Evolutionary conservation across 306 rosid species (phyloP).

Genomic region (Crotalaria pallida): DNA sequence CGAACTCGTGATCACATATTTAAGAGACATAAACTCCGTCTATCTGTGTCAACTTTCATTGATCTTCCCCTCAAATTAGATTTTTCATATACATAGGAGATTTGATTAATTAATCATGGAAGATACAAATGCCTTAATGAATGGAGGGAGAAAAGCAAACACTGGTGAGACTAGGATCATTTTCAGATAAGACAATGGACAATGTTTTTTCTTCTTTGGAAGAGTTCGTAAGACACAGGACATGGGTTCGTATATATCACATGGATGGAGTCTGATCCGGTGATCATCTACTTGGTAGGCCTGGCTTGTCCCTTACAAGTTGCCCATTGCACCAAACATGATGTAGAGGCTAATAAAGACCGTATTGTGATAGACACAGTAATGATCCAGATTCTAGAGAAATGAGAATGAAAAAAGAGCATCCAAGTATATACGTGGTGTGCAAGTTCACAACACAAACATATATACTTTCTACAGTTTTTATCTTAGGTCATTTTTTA

Average conservation of each 20-base stretch:
- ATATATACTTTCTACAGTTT: no score
- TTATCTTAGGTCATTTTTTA: no score
- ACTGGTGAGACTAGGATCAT: constrained; percentile 21
- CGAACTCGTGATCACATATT: no score
- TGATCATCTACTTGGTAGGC: constrained; percentile 37
- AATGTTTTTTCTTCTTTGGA: constrained; percentile 13
- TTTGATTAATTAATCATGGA: constrained; percentile 28
- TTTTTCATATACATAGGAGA: constrained; percentile 18
- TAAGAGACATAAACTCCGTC: no score
- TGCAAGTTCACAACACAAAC: neutral
- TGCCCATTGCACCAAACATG: constrained; percentile 11
- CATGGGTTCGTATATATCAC: constrained; percentile 35
- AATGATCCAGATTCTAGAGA: constrained; percentile 1
- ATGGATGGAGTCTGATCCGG: constrained; percentile 24
- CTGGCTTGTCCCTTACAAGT: constrained; percentile 30
- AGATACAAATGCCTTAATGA: constrained; percentile 14
- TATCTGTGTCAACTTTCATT: no score
- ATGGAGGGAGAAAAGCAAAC: constrained; percentile 37
- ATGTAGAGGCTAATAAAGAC: constrained; percentile 12
- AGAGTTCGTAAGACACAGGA: constrained; percentile 43
- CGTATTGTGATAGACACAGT: neutral
- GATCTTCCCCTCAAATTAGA: constrained; percentile 31
- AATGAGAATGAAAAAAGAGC: neutral
- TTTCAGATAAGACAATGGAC: constrained; percentile 29
- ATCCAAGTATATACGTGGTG: neutral